Conservation (phyloP, 2,329 filamentous ascomycete species). For the Trichothecium roseum region DNA sequence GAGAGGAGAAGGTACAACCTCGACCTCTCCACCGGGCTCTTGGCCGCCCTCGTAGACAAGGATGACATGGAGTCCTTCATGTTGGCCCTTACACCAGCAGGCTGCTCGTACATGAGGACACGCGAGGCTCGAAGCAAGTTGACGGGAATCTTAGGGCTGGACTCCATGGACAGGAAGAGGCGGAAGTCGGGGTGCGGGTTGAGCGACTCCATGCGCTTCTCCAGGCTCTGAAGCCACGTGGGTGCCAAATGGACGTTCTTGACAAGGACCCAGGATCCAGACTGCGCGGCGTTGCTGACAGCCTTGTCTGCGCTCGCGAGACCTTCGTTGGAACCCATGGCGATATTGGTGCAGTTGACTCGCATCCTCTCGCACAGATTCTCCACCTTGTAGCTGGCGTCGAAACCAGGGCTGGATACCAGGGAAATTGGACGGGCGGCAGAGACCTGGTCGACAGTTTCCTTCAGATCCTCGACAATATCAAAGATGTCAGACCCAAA, state of each 20-base stretch:
- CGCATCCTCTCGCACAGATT: slow-evolving; percentile 77
- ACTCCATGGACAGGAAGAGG: slow-evolving; percentile 96
- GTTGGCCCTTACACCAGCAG: slow-evolving; percentile 89
- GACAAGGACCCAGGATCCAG: slow-evolving; percentile 90
- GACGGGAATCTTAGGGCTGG: slow-evolving; percentile 91
- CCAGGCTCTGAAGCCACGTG: slow-evolving; percentile 90
- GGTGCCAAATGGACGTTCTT: slow-evolving; percentile 98
- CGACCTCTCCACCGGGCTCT: slow-evolving; percentile 81
- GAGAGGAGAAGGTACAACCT: slow-evolving; percentile 84
- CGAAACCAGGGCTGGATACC: slow-evolving; percentile 91
- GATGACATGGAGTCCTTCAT: slow-evolving; percentile 96
- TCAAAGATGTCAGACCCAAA: slow-evolving; percentile 80
- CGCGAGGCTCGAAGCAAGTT: slow-evolving; percentile 88
- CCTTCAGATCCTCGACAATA: slow-evolving; percentile 72
- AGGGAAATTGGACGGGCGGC: slow-evolving; percentile 80
- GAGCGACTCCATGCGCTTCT: slow-evolving; percentile 92
- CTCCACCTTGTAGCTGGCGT: slow-evolving; percentile 98
- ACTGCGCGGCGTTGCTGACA: slow-evolving; percentile 82
- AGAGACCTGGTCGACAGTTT: slow-evolving; percentile 75
- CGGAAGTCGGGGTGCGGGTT: slow-evolving; percentile 91
- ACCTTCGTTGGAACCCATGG: slow-evolving; percentile 97
- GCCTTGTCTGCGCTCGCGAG: slow-evolving; percentile 90
- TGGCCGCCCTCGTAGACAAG: slow-evolving; percentile 62
- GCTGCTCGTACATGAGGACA: slow-evolving; percentile 96
- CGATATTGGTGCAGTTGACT: slow-evolving; percentile 87